Evolutionary conservation across 768 basidiomycete genomes (phyloP), one percentile per base, ranked within the genome.

Genomic region (Stropharia rugosoannulata): DNA sequence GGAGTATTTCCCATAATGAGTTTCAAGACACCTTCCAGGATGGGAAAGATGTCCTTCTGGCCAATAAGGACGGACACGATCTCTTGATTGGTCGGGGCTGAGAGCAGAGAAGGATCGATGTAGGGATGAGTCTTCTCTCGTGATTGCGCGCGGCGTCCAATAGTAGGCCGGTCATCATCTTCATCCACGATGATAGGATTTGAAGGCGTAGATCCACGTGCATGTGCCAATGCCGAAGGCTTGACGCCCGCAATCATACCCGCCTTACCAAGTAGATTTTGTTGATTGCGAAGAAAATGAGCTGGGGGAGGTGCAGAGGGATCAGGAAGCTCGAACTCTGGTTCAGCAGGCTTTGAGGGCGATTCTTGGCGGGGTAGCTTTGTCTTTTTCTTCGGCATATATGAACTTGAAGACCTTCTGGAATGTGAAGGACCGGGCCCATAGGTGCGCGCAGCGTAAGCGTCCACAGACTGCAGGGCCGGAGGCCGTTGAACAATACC

Each of bases 171-270:
- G 36, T 60, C 47, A 22, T 77, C 80, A 44, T 89, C 88, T 16
- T 89, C 88, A 18, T 89, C 85, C 25, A 92, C 72, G 2, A 90
- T 75, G 40, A 92, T 91, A 0, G 90, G 89, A 64, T 90, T 83
- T 12, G 75, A 65, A 12, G 84, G 67, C 0, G 80, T 82, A 2
- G 78, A 70, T 4, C 89, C 89, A 36, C 75, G 76, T 32, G 68
- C 64, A 51, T 72, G 75, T 15, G 78, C 69, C 19, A 85, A 74
- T 37, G 77, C 74, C 15, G 81, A 73, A 22, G 88, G 84, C 51
- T 83, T 85, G 19, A 91, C 74, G 4, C 82, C 81, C 38, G 80
- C 83, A 16, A 92, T 82, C 40, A 87, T 70, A 36, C 90, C 90
- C 10, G 90, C 90, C 15, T 79, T 77, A 8, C 90, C 90, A 7